Evolutionary conservation across 2,329 filamentous ascomycete genomes (phyloP), one percentile per base, ranked within the genome.

Genomic region (Chrysoporthe puriensis): DNA sequence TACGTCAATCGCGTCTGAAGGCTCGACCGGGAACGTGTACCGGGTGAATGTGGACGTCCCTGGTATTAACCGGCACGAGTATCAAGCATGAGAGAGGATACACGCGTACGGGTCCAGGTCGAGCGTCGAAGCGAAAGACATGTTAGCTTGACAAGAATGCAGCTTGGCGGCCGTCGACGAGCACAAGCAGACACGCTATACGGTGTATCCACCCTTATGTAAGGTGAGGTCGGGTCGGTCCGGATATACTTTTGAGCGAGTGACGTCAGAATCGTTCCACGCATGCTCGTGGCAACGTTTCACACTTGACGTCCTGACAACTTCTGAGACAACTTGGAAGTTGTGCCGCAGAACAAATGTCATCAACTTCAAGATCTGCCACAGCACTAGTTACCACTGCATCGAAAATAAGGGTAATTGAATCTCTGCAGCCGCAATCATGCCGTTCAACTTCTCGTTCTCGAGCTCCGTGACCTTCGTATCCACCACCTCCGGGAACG

Each of bases 21-120:
- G 43, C 6, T 71, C 70, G 36, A 69, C 60, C 6, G 70, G 66
- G 16, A 62, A 70, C 57, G 70, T 71, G 18, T 70, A 70, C 18
- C 48, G 56, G 46, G 57, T 62, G 4, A 48, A 60, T 14, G 69
- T 71, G 11, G 69, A 68, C 32, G 63, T 68, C 13, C 59, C 69
- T 2, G 69, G 69, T 1, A 52, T 66, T 7, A 21, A 8, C 8
- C 57, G 65, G 4, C 52, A 69, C 21, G 62, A 65, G 36, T 69
- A 62, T 52, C 16, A 21, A 7, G 48, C 57, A 4, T 69, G 21
- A 56, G 32, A 18, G 21, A 56, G 32, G 32, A 14, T 32, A 57
- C 4, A 57, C 11, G 36, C 6, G 36, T 4, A 46, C 14, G 1
- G 14, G 44, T 46, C 13, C 11, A 46, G 18, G 14, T 16, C 16